Evolutionary conservation across 257 asterid species (phyloP).

Genomic region (Solanum etuberosum): DNA sequence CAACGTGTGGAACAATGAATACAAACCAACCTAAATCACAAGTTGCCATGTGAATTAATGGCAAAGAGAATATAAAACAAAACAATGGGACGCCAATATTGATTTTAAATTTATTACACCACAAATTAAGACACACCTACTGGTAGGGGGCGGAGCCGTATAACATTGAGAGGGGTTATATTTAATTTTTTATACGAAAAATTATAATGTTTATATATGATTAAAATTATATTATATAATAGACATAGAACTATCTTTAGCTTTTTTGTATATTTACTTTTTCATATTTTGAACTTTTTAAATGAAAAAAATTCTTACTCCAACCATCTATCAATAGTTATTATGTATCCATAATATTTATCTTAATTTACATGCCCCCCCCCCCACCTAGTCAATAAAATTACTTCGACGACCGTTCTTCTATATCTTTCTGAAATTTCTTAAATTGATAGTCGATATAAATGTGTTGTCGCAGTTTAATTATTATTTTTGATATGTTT

Average conservation of each 20-base stretch:
- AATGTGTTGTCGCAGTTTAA: background rate
- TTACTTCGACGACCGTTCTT: background rate
- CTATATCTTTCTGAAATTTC: background rate
- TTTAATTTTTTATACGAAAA: accelerated
- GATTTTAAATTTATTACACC: background rate
- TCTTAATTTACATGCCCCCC: background rate
- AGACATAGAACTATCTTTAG: too few species aligned
- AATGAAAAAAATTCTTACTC: too few species aligned
- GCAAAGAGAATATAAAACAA: background rate
- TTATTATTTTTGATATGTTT: background rate
- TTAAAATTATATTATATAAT: too few species aligned
- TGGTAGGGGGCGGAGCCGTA: background rate
- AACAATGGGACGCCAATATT: background rate
- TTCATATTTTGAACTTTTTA: too few species aligned
- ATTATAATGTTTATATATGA: too few species aligned
- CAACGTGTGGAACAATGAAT: background rate
- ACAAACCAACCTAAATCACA: background rate
- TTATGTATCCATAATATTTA: too few species aligned
- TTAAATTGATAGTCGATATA: background rate
- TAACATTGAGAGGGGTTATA: background rate
- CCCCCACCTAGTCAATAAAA: background rate
- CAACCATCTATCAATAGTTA: background rate
- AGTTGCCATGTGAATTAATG: background rate
- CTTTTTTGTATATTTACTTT: too few species aligned
- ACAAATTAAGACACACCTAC: background rate